Percentiles rank a stretch among this genome's conserved stretches.
Evolutionary conservation across 179 eudicot genomes (phyloP).

Genomic region (Beta corolliflora): DNA sequence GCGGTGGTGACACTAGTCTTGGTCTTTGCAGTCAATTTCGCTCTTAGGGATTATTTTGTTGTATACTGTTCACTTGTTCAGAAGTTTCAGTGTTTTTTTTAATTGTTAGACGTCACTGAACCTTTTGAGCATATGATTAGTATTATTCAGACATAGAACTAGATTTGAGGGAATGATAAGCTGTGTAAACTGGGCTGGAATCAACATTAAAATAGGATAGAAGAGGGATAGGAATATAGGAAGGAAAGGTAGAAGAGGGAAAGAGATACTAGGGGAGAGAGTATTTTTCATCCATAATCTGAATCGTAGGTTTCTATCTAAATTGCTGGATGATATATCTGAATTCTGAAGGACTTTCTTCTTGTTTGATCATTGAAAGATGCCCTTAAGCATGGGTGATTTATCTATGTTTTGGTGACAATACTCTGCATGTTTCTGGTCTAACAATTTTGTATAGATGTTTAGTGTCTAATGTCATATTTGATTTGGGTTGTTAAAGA

Average conservation of each 20-base stretch:
- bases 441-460: too few relatives aligned
- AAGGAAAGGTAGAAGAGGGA: not conserved
- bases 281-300: not conserved
- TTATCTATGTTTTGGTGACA: not conserved
- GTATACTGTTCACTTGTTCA: not conserved
- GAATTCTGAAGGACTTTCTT: not conserved
- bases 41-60: too few relatives aligned
- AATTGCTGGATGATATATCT: not conserved
- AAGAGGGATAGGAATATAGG: not conserved
- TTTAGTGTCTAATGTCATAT: too few relatives aligned
- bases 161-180: not conserved
- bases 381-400: not conserved
- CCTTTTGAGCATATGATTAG: not conserved
- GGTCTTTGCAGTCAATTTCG: too few relatives aligned
- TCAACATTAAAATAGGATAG: not conserved
- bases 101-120: not conserved
- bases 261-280: not conserved
- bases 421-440: not conserved
- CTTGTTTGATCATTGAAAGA: not conserved
- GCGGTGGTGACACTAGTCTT: too few relatives aligned
- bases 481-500: too few relatives aligned
- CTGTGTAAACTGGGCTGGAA: not conserved
- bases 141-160: not conserved
- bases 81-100: too few relatives aligned
- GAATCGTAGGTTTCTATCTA: not conserved